Conservation (phyloP, 495 filamentous ascomycete genomes). For the Barbatosphaeria neglecta region DNA sequence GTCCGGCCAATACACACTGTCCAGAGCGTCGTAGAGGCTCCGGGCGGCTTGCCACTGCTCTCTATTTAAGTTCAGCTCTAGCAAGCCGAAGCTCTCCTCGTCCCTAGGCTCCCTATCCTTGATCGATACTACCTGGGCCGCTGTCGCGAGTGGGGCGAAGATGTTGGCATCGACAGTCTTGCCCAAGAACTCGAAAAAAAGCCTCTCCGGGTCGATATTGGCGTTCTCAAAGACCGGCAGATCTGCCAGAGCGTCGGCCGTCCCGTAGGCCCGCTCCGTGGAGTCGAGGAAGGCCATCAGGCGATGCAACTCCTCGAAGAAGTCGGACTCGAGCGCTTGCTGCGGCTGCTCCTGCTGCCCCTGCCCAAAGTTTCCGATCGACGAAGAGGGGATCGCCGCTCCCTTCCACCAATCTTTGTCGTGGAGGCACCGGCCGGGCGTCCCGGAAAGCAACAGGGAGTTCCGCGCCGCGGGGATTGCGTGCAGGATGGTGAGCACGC, state of each 20-base stretch:
- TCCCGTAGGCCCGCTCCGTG: slow-evolving; percentile 73
- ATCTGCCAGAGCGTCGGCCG: slow-evolving; percentile 36
- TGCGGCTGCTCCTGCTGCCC: slow-evolving; percentile 31
- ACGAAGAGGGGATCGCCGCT: slow-evolving; percentile 44
- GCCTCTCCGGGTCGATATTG: slow-evolving; percentile 12
- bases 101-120: neutral
- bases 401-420: slow-evolving; percentile 83
- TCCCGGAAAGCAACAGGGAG: slow-evolving; percentile 48
- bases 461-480: slow-evolving; percentile 73
- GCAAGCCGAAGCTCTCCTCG: slow-evolving; percentile 24
- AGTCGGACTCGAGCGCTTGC: slow-evolving; percentile 14
- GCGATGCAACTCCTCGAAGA: slow-evolving; percentile 54
- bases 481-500: slow-evolving; percentile 68
- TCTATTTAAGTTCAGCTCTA: slow-evolving; percentile 17
- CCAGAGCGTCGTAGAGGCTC: slow-evolving; percentile 64
- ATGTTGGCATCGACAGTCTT: neutral
- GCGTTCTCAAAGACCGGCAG: neutral
- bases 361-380: no score
- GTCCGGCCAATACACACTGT: slow-evolving; percentile 51
- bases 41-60: slow-evolving; percentile 15
- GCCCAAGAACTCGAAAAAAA: slow-evolving; percentile 11
- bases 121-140: slow-evolving; percentile 5
- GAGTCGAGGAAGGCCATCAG: slow-evolving; percentile 78
- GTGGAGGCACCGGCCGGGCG: slow-evolving; percentile 51
- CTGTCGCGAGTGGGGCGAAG: slow-evolving; percentile 4